Evolutionary conservation across 108 stramenopile species (phyloP).

Genomic region (Nitzschia inconspicua): DNA sequence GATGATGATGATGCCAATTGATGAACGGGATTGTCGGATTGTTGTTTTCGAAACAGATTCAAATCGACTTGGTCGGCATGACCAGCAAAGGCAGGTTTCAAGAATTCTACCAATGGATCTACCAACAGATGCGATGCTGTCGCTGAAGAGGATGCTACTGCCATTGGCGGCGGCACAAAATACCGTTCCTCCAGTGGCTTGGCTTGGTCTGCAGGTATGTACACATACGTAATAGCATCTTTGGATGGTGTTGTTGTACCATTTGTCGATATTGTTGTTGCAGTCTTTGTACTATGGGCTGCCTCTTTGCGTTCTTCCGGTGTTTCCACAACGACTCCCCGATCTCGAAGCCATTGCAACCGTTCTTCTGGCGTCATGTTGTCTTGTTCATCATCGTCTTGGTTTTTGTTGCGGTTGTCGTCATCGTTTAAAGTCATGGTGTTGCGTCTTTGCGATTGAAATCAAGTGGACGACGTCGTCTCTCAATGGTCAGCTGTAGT

Average conservation of each 20-base stretch:
- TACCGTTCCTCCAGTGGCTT: constrained; percentile 38
- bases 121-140: no score
- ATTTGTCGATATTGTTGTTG: no score
- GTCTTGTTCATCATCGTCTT: constrained; percentile 26
- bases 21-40: no score
- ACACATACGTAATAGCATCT: constrained; percentile 38
- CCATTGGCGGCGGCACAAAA: no score
- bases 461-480: no score
- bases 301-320: constrained; percentile 9
- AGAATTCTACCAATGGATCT: constrained; percentile 38
- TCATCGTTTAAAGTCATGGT: no score
- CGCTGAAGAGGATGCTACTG: no score
- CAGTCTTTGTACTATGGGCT: not conserved
- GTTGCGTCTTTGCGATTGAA: no score
- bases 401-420: not conserved
- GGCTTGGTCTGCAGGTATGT: constrained; percentile 54
- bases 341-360: constrained; percentile 64
- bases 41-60: constrained; percentile 38
- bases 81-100: constrained; percentile 47
- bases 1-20: no score
- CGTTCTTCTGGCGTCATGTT: constrained; percentile 68
- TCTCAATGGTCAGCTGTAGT: not conserved
- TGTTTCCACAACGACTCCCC: constrained; percentile 32
- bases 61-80: constrained; percentile 44
- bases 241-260: not conserved